Evolutionary conservation across 495 filamentous ascomycete species (phyloP), one percentile per base, ranked within the genome.

Genomic region (Lepidopterella palustris): DNA sequence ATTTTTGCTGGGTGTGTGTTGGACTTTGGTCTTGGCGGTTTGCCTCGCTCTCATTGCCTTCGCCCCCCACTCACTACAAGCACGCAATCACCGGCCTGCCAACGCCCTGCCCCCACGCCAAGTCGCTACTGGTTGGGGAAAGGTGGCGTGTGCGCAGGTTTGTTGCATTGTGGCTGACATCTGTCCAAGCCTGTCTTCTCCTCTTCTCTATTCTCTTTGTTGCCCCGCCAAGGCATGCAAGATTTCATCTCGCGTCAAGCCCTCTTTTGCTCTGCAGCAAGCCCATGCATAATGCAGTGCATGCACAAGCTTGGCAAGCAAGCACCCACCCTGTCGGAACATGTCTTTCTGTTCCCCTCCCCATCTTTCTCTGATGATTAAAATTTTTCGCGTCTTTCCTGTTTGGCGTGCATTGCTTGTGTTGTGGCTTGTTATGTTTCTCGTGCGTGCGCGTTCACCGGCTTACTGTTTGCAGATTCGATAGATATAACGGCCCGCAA

Each of bases 391-490:
- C n/a, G n/a, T n/a, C n/a, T n/a, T n/a, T n/a, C n/a, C n/a, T n/a
- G n/a, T n/a, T n/a, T n/a, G n/a, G n/a, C n/a, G n/a, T n/a, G n/a
- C n/a, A n/a, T n/a, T n/a, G n/a, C n/a, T n/a, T n/a, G n/a, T n/a
- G n/a, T n/a, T n/a, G n/a, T n/a, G n/a, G n/a, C n/a, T n/a, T n/a
- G n/a, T n/a, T n/a, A n/a, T n/a, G n/a, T n/a, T n/a, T n/a, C 24
- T 35, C 26, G 35, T 35, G 35, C 4, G 10, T 27, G 39, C 5
- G 32, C 35, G 3, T 53, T 50, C 54, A 21, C 45, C 31, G 45
- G 56, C 61, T 59, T 48, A 63, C 57, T 55, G 26, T 55, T 52
- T 31, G 28, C 27, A 65, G 62, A 28, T 65, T 60, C 53, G 57
- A 60, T 27, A 45, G 62, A 48, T 65, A 65, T 29, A 51, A 29